Evolutionary conservation across 2,329 filamentous ascomycete species (phyloP).

Genomic region (Sporothrix phasma): DNA sequence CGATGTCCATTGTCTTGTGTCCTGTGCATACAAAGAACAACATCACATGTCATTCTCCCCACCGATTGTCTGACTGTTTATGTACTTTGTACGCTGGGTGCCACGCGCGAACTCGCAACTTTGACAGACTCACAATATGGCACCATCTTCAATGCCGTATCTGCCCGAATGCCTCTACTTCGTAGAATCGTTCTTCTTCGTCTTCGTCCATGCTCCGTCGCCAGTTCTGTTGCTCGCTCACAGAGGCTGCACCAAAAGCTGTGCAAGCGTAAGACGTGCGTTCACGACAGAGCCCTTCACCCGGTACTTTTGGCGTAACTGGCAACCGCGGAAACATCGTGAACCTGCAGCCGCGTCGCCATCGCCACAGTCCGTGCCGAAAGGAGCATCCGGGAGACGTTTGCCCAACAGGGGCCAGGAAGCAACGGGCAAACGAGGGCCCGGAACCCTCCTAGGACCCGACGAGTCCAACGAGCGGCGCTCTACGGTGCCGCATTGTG

Average conservation of each 20-base stretch:
- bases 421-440: not conserved
- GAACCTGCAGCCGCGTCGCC: not conserved
- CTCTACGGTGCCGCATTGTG: not conserved
- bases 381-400: not conserved
- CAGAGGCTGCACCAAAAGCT: no score
- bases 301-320: not conserved
- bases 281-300: not conserved
- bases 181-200: not conserved
- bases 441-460: not conserved
- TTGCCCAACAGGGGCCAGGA: not conserved
- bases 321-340: not conserved
- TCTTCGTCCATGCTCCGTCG: not conserved
- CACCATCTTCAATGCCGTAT: not conserved
- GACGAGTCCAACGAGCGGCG: not conserved
- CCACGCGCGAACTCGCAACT: not conserved
- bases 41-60: not conserved
- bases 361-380: not conserved
- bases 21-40: not conserved
- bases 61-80: no score
- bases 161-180: not conserved
- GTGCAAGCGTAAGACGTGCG: not conserved
- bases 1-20: not conserved
- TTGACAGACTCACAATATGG: not conserved
- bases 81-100: no score
- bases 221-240: not conserved